phyloP scores from a whole-genome alignment of 345 rosid genomes.

The Carallia brachiata region DNA sequence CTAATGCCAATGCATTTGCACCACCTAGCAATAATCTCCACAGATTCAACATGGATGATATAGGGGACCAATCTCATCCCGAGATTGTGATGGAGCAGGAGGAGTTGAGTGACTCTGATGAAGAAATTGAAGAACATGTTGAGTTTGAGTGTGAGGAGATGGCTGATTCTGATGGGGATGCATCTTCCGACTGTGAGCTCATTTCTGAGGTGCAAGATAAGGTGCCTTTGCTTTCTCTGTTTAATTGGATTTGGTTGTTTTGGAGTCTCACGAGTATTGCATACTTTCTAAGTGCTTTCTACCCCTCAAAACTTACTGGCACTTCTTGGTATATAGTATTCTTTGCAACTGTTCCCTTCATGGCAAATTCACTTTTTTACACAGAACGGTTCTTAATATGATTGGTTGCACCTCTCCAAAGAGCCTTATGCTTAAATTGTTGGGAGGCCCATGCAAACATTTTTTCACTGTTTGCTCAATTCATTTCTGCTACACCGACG shows the following conservation, averaged over 20 bases:
- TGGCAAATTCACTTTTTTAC: too few relatives aligned
- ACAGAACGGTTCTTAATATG: neutral
- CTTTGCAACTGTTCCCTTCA: neutral
- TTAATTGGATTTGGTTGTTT: slow-evolving; percentile 9
- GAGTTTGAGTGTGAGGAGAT: slow-evolving; percentile 99
- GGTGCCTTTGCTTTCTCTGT: slow-evolving; percentile 34
- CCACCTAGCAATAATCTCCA: slow-evolving; percentile 25
- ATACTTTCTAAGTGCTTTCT: slow-evolving; percentile 2
- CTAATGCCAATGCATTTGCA: slow-evolving; percentile 32
- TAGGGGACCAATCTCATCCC: slow-evolving; percentile 55
- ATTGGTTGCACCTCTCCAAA: neutral
- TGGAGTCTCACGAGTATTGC: neutral
- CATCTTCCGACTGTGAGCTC: slow-evolving; percentile 20
- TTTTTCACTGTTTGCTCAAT: too few relatives aligned
- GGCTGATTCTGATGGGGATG: slow-evolving; percentile 96
- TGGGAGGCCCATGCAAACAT: too few relatives aligned
- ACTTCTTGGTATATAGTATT: neutral
- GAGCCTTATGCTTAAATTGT: too few relatives aligned
- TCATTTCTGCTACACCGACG: too few relatives aligned
- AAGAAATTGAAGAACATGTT: slow-evolving; percentile 82
- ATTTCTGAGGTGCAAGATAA: slow-evolving; percentile 41
- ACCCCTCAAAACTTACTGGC: neutral
- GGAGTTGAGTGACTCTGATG: slow-evolving; percentile 96
- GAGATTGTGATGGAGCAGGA: slow-evolving; percentile 98
- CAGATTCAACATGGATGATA: slow-evolving; percentile 38